These are phyloP conservation scores for Cercospora sp. DNA, from an alignment of 2,329 filamentous ascomycete genomes.

Conservation along the genomic window DNA sequence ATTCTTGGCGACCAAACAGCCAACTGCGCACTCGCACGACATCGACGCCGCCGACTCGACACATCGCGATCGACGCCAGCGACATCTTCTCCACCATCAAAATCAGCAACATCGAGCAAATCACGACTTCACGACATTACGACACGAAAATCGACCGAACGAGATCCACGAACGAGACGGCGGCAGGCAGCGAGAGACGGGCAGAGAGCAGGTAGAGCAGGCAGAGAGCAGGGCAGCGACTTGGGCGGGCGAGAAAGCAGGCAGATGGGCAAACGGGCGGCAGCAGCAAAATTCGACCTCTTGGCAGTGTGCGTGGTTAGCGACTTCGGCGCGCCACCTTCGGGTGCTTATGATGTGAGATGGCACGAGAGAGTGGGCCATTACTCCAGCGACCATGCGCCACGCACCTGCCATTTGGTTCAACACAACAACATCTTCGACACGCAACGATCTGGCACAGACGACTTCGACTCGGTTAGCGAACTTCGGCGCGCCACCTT, in stretches of 20 bases:
- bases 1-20: neutral
- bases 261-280: neutral
- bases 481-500: neutral
- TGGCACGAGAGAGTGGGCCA: slow-evolving; percentile 6
- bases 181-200: neutral
- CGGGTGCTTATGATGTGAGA: slow-evolving; percentile 8
- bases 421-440: neutral
- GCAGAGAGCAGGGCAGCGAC: neutral
- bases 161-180: neutral
- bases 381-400: slow-evolving; percentile 8
- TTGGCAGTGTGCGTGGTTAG: slow-evolving; percentile 8
- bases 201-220: neutral
- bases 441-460: neutral
- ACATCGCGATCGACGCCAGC: neutral
- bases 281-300: neutral
- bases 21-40: neutral
- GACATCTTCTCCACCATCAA: neutral
- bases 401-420: neutral
- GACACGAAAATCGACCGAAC: neutral
- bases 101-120: neutral
- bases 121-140: neutral
- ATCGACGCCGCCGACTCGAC: neutral
- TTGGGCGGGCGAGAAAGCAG: neutral
- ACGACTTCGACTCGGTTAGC: neutral
- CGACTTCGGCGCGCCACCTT: slow-evolving; percentile 8